Base-by-base conservation (phyloP, 2,329 filamentous ascomycete genomes). In the Penicillium janthinellum region DNA sequence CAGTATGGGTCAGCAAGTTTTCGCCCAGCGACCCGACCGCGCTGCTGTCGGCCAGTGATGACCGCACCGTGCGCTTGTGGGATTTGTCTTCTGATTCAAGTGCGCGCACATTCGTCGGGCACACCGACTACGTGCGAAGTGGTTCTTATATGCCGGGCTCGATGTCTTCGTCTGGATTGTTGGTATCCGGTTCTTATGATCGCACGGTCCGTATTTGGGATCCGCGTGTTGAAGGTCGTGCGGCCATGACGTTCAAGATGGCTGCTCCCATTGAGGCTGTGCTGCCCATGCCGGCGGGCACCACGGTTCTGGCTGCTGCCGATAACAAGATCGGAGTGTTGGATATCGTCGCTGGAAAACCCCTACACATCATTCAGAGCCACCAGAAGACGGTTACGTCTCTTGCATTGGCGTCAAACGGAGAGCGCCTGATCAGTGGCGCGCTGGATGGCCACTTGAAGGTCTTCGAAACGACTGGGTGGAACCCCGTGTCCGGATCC, bases 331-430 rank as follows among this genome's bases (percentile, higher is more conserved):
- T 99, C 70, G 92, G 90, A 5, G 92, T 99, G 11, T 84, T 99
- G 62, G 95, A 99, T 75, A 85, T 99, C 47, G 90, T 98, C 15
- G 94, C 93, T 52, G 95, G 91, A 28, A 92, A 91, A 71, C 92
- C 94, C 4, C 81, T 96, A 59, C 89, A 92, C 68, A 82, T 96
- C 72, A 88, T 99, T 64, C 89, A 88, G 68, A 98, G 96, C 74
- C 95, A 99, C 77, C 95, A 99, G 74, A 99, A 98, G 86, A 96
- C 95, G 0, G 93, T 99, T 61, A 98, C 95, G 0, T 88, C 90
- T 7, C 83, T 99, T 56, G 88, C 89, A 54, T 81, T 96, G 37
- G 93, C 92, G 7, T 93, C 91, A 47, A 86, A 90, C 67, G 91
- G 90, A 49, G 87, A 87, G 53, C 87, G 95, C 53, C 83, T 99